Conservation (phyloP, 257 asterid species). For the Hygrophila difformis region DNA sequence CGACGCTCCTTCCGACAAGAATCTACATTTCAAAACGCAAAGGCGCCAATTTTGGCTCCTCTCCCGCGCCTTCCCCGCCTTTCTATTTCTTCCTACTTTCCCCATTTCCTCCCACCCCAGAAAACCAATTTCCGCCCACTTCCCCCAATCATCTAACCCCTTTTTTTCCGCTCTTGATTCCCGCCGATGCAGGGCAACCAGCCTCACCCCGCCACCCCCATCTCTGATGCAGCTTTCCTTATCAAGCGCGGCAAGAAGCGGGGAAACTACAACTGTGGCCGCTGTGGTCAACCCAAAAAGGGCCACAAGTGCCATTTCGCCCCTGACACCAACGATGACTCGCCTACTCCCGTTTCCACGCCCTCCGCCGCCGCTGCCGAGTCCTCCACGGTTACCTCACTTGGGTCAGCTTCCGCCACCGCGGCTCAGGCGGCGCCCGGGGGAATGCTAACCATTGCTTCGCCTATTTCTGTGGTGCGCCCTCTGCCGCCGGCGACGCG, state of each 20-base stretch:
- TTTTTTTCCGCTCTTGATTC: neutral
- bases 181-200: conserved; percentile 40
- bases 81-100: conserved; percentile 32
- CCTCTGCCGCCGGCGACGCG: conserved; percentile 24
- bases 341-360: conserved; percentile 18
- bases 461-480: conserved; percentile 11
- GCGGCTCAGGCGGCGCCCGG: no score
- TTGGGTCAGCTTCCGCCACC: no score
- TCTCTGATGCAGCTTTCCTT: conserved; percentile 41
- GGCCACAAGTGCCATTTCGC: conserved; percentile 51
- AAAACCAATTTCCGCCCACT: no score
- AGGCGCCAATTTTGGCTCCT: conserved; percentile 57
- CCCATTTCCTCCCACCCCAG: neutral
- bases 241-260: conserved; percentile 54
- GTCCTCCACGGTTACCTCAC: conserved; percentile 16
- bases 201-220: conserved; percentile 76
- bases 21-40: no score
- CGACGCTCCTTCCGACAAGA: no score
- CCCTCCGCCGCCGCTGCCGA: conserved; percentile 13
- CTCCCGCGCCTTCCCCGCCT: conserved; percentile 63
- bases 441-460: no score
- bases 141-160: conserved; percentile 3
- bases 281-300: conserved; percentile 81
- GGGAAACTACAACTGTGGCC: conserved; percentile 84
- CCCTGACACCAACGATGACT: neutral